Evolutionary conservation across 805 yeast genomes (phyloP).

Genomic region (Barnettozyma wickerhamii): DNA sequence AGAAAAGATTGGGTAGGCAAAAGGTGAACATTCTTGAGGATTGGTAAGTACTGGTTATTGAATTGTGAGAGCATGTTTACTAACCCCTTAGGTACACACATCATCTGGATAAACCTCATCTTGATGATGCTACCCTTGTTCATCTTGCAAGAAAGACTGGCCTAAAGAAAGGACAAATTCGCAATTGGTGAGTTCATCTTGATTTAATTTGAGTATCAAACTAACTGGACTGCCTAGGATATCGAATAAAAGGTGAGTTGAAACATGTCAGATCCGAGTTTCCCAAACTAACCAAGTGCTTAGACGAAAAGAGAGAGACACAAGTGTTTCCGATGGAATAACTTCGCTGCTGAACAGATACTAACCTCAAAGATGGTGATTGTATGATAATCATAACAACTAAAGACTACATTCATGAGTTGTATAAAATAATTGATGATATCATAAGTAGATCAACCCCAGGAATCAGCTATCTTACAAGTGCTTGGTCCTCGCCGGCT

Average conservation of each 20-base stretch:
- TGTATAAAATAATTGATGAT: no score
- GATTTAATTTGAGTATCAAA: background rate
- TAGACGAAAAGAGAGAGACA: conserved; percentile 3
- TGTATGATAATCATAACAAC: no score
- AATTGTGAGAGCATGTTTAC: no score
- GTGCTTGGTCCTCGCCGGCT: no score
- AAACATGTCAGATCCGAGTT: no score
- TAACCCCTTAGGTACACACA: conserved; percentile 1
- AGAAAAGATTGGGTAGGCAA: conserved; percentile 5
- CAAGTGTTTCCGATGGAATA: background rate
- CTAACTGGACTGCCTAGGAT: conserved; percentile 2
- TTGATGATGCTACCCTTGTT: background rate
- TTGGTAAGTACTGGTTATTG: conserved; percentile 10
- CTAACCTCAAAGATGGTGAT: no score
- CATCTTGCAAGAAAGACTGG: background rate
- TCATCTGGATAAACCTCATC: conserved; percentile 1
- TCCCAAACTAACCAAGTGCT: background rate
- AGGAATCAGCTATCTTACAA: no score
- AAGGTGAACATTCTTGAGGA: conserved; percentile 4
- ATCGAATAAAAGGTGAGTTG: conserved; percentile 6
- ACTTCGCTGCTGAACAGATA: background rate
- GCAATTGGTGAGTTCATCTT: conserved; percentile 5
- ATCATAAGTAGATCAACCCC: no score
- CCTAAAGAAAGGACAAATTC: conserved; percentile 1
- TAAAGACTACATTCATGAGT: no score